phyloP scores from a whole-genome alignment of 1,284 basidiomycete species.

The Mycocalia duriaeana region DNA sequence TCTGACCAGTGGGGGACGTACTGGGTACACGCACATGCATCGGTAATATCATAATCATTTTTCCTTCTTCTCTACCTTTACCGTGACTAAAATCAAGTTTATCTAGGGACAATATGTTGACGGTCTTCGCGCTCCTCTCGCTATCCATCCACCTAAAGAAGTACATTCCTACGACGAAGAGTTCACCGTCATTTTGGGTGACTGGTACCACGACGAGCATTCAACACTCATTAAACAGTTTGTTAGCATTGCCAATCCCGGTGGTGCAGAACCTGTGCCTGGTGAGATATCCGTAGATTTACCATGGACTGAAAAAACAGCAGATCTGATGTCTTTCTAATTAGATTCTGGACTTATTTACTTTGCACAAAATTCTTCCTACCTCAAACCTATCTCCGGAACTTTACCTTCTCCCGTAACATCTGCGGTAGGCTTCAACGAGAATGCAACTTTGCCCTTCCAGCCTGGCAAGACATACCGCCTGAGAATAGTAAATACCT shows the following conservation, averaged over 20 bases:
- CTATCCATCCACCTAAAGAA: constrained; percentile 67
- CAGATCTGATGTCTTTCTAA: no score
- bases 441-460: constrained; percentile 84
- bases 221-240: constrained; percentile 62
- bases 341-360: constrained; percentile 82
- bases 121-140: constrained; percentile 73
- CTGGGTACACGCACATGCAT: constrained; percentile 79
- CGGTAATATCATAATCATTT: constrained; percentile 29
- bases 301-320: background rate
- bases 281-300: constrained; percentile 32
- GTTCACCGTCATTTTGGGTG: constrained; percentile 78
- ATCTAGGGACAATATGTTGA: constrained; percentile 81
- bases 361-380: constrained; percentile 70
- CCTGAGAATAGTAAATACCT: constrained; percentile 74
- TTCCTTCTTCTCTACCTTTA: background rate
- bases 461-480: constrained; percentile 79
- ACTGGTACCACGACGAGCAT: constrained; percentile 86
- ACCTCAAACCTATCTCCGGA: constrained; percentile 58
- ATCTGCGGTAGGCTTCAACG: constrained; percentile 71
- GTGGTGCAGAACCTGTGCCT: constrained; percentile 85
- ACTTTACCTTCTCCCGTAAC: constrained; percentile 43
- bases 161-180: constrained; percentile 84
- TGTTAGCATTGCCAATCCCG: constrained; percentile 72
- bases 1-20: constrained; percentile 81
- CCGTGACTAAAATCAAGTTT: background rate